These are phyloP conservation scores for Dalechampia spathulata DNA, from an alignment of 441 rosid species.

Conservation along the genomic window DNA sequence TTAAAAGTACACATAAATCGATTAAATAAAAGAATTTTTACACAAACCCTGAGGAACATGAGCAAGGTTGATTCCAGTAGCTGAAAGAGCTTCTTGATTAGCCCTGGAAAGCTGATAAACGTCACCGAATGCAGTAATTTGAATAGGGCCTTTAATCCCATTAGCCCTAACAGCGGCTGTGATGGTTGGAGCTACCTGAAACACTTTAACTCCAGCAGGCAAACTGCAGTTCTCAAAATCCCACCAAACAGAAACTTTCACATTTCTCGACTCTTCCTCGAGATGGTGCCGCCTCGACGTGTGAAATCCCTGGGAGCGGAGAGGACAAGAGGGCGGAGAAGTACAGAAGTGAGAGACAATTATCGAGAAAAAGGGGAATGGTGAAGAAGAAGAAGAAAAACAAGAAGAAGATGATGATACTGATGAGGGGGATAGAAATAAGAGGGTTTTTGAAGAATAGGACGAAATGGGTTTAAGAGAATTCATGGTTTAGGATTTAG, in stretches of 20 bases:
- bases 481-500: too few species aligned
- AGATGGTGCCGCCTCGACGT: slow-evolving; percentile 8
- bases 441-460: too few species aligned
- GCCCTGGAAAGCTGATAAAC: slow-evolving; percentile 53
- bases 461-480: too few species aligned
- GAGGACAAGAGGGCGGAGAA: neutral
- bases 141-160: slow-evolving; percentile 86
- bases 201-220: slow-evolving; percentile 56
- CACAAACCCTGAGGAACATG: slow-evolving; percentile 61
- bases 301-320: slow-evolving; percentile 10
- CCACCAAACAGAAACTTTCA: slow-evolving; percentile 94
- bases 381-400: slow-evolving; percentile 9
- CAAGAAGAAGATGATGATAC: too few species aligned
- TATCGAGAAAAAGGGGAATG: slow-evolving; percentile 15
- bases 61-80: slow-evolving; percentile 59
- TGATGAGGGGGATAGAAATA: too few species aligned
- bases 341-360: slow-evolving; percentile 38
- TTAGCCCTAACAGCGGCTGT: slow-evolving; percentile 55
- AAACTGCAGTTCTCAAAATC: slow-evolving; percentile 81
- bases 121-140: slow-evolving; percentile 81
- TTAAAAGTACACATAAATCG: neutral
- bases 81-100: slow-evolving; percentile 68
- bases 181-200: slow-evolving; percentile 44
- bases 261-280: slow-evolving; percentile 44
- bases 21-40: neutral